A percentile compares a stretch with the other conserved stretches of the same genome.
These are phyloP conservation scores for Coniferiporia weirii DNA, from an alignment of 1,284 basidiomycete genomes.

Conservation along the genomic window DNA sequence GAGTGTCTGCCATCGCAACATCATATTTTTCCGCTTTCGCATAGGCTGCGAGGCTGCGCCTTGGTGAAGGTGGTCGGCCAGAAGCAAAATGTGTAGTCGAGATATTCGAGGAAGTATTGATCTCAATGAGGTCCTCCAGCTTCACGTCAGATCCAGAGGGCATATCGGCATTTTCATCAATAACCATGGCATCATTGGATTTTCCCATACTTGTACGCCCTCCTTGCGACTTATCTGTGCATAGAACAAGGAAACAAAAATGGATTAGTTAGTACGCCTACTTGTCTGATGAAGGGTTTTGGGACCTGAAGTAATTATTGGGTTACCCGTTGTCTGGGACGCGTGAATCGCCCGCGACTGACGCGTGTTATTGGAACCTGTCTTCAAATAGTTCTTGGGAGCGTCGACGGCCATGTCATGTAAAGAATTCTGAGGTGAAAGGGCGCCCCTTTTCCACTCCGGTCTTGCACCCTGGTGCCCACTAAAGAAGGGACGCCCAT, in stretches of 20 bases:
- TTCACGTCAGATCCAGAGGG: conserved; percentile 12
- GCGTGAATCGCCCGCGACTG: neutral
- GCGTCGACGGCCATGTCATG: no score
- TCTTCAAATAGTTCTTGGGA: no score
- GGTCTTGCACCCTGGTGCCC: no score
- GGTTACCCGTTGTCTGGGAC: neutral
- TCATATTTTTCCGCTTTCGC: neutral
- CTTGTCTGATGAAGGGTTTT: no score
- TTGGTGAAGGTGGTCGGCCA: neutral
- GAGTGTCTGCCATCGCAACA: neutral
- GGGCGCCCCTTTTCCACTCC: no score
- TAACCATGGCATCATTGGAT: conserved; percentile 6
- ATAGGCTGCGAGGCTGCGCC: neutral
- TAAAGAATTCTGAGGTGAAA: no score
- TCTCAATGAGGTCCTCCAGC: conserved; percentile 2
- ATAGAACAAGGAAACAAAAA: no score
- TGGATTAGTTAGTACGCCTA: no score
- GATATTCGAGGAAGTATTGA: neutral
- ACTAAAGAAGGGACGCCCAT: no score
- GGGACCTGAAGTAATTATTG: neutral
- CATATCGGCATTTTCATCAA: neutral
- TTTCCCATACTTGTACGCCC: neutral
- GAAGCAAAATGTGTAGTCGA: neutral
- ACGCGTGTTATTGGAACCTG: neutral
- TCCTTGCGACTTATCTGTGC: no score